phyloP scores from a whole-genome alignment of 148 eudicot genomes.

The Vaccinium corymbosum region DNA sequence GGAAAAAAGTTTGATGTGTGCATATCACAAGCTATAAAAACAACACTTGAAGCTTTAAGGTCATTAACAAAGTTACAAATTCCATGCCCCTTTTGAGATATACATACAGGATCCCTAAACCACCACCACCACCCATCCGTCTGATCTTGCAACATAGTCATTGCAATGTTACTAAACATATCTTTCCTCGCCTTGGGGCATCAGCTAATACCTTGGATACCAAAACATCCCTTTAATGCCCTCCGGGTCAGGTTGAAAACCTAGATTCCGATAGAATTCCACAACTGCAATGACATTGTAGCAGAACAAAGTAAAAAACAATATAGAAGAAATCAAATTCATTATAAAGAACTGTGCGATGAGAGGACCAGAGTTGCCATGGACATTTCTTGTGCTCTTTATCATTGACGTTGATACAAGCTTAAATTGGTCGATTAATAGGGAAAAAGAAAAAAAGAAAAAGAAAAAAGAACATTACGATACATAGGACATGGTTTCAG shows the following conservation, averaged over 20 bases:
- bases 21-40: neutral
- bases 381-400: neutral
- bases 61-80: neutral
- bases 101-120: neutral
- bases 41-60: neutral
- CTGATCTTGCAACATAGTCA: neutral
- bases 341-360: neutral
- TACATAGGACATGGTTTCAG: neutral
- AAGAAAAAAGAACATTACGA: neutral
- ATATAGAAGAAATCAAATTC: neutral
- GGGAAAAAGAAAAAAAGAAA: neutral
- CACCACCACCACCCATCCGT: neutral
- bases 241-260: slow-evolving; percentile 91
- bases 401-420: neutral
- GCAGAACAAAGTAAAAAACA: slow-evolving; percentile 6
- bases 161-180: neutral
- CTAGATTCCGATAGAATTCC: slow-evolving; percentile 80
- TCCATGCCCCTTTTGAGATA: neutral
- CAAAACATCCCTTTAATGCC: slow-evolving; percentile 99
- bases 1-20: neutral
- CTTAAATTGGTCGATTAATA: neutral
- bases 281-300: slow-evolving; percentile 59
- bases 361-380: slow-evolving; percentile 1
- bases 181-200: slow-evolving; percentile 6
- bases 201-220: slow-evolving; percentile 60